Conservation (phyloP, 164 flowering plant genomes). For the Vitis rotundifolia region DNA sequence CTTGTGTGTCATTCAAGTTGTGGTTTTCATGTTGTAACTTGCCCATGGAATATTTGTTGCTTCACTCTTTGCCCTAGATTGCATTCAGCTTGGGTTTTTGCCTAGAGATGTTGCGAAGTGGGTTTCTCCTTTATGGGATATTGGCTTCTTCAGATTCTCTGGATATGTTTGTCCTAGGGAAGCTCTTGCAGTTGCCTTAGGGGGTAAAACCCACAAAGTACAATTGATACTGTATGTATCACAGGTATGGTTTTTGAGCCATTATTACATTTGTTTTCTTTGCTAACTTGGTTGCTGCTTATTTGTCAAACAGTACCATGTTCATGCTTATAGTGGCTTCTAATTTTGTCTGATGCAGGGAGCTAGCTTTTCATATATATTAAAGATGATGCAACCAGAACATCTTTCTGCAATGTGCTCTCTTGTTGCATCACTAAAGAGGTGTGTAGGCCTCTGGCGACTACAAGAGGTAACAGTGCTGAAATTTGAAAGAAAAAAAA, state of each 20-base stretch:
- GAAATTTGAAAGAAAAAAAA: not conserved
- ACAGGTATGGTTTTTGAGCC: constrained; percentile 50
- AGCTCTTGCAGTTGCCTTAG: constrained; percentile 74
- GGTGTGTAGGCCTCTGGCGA: constrained; percentile 77
- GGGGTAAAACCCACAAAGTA: constrained; percentile 56
- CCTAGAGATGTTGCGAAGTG: constrained; percentile 80
- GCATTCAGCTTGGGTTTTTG: constrained; percentile 80
- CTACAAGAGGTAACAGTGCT: constrained; percentile 61
- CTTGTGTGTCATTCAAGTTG: no score
- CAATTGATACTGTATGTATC: constrained; percentile 58
- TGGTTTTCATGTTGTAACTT: no score
- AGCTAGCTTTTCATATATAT: constrained; percentile 48
- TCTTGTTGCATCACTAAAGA: constrained; percentile 69
- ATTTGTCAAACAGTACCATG: not conserved
- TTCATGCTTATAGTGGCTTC: constrained; percentile 3
- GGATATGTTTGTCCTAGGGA: constrained; percentile 66
- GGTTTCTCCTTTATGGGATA: constrained; percentile 86
- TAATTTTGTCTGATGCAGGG: constrained; percentile 51
- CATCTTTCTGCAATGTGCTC: constrained; percentile 65
- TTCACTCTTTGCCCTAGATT: constrained; percentile 47
- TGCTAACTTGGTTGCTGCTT: not conserved
- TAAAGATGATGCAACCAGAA: constrained; percentile 42
- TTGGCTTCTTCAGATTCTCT: constrained; percentile 66
- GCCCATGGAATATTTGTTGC: not conserved
- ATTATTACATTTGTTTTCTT: not conserved